These are phyloP conservation scores for Penicillium diatomitis DNA, from an alignment of 495 filamentous ascomycete species.

Conservation along the genomic window DNA sequence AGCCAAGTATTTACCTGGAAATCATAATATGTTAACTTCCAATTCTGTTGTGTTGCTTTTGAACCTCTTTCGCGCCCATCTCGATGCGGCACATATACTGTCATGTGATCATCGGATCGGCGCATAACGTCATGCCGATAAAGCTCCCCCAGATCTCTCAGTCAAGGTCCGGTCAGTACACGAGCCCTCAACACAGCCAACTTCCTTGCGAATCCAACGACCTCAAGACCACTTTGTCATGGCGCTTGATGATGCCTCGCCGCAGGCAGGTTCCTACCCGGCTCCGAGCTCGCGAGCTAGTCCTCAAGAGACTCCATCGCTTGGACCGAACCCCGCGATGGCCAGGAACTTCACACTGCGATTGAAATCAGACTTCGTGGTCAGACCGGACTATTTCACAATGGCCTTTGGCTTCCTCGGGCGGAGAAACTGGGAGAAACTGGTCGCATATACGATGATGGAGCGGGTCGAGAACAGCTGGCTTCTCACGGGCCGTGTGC, in stretches of 20 bases:
- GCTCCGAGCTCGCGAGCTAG: conserved; percentile 2
- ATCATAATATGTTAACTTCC: not conserved
- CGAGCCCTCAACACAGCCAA: not conserved
- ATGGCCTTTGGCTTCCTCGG: conserved; percentile 25
- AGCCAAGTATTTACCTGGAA: not conserved
- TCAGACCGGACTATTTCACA: conserved; percentile 17
- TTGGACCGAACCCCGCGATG: conserved; percentile 6
- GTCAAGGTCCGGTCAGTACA: not conserved
- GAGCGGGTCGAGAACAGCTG: conserved; percentile 13
- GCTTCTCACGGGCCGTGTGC: conserved; percentile 14
- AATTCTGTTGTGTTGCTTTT: too few species aligned
- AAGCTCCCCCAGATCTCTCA: not conserved
- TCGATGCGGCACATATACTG: too few species aligned
- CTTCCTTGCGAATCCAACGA: not conserved
- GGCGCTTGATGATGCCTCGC: conserved; percentile 17
- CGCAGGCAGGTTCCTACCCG: conserved; percentile 6
- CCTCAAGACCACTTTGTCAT: conserved; percentile 6
- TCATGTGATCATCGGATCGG: not conserved
- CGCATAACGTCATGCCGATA: conserved; percentile 1
- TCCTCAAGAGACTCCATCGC: not conserved
- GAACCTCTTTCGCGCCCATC: too few species aligned
- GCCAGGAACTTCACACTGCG: conserved; percentile 7
- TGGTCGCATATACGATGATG: conserved; percentile 1
- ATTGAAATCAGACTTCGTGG: conserved; percentile 12
- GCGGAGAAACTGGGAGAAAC: conserved; percentile 9